A percentile compares a stretch with the other conserved stretches of the same genome.
phyloP scores from a whole-genome alignment of 2,329 filamentous ascomycete genomes.

The Fusarium solani-melongenae region DNA sequence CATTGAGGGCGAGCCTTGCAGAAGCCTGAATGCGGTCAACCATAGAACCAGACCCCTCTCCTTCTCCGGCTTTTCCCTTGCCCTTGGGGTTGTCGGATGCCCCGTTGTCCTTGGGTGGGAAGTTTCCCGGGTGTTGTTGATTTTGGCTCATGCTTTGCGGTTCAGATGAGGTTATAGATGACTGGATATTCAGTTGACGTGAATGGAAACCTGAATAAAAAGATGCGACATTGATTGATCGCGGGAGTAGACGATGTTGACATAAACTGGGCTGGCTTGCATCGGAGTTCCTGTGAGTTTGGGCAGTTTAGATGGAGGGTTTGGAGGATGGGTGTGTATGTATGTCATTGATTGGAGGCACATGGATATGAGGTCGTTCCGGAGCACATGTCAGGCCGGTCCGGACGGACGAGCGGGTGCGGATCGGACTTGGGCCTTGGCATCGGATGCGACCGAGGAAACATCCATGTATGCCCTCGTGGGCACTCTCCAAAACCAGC shows the following conservation, averaged over 20 bases:
- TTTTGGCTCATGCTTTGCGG: conserved; percentile 24
- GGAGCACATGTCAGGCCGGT: conserved; percentile 33
- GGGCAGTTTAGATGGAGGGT: background rate
- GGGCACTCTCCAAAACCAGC: background rate
- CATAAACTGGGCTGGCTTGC: background rate
- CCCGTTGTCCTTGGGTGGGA: background rate
- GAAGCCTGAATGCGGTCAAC: conserved; percentile 44
- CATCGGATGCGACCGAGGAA: conserved; percentile 17
- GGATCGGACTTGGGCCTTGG: conserved; percentile 33
- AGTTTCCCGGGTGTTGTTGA: conserved; percentile 1
- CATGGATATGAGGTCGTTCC: conserved; percentile 9
- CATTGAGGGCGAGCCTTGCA: conserved; percentile 41
- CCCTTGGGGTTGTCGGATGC: conserved; percentile 22
- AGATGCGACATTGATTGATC: background rate
- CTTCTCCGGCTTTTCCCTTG: conserved; percentile 32
- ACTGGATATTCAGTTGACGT: background rate
- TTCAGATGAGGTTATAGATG: background rate
- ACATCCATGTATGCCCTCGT: conserved; percentile 15
- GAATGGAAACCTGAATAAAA: background rate
- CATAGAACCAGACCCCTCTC: conserved; percentile 24
- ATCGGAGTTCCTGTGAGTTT: background rate
- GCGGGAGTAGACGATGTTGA: background rate
- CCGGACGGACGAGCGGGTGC: conserved; percentile 40
- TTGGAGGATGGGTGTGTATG: background rate
- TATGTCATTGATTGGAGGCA: background rate